Base-by-base conservation (phyloP, 2,329 filamentous ascomycete genomes). In the Delphinella strobiligena region DNA sequence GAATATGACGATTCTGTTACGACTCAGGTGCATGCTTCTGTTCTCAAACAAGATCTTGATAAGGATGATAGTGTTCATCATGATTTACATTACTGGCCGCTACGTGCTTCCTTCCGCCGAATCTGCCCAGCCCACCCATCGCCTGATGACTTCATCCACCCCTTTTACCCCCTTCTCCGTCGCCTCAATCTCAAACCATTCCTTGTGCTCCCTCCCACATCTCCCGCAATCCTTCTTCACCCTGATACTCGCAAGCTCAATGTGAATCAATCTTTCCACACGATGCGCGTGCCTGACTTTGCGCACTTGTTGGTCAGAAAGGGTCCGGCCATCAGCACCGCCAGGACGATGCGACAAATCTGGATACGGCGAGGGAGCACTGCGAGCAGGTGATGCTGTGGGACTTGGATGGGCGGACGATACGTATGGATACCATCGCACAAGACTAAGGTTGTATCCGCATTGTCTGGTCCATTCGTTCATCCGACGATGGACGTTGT, bases 381-480 rank as follows among this genome's bases (percentile, higher is more conserved):
- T 31, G n/a, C 37, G 24, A 8, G 53, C 51, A 1, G 57, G 51
- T 0, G 50, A 44, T 3, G 38, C 39, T 8, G 54, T 45, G 1
- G 51, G 50, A 5, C 48, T 40, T 15, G 43, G 34, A 3, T 45
- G 34, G 4, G 51, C 45, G 1, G 54, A 53, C 8, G 55, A 43
- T 0, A 82, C 63, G 58, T 96, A 88, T 0, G 91, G 91, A 54
- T 98, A 98, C 62, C 82, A 96, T 5, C 91, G 78, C 37, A 96
- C 77, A 39, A 98, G 72, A 17, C 85, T 86, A 19, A 95, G 69
- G 46, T 86, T 78, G 56, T 95, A 87, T 1, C 85, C 86, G 59
- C 91, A 98, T 63, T 98, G 91, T 18, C 82, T 77, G 38, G 80
- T 80, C 91, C 91, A 96, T 61, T 96, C 83, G 53, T 88, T 87